Evolutionary conservation across 176 grass and related monocot species (phyloP), one percentile per base, ranked within the genome.

Genomic region (Eleusine indica): DNA sequence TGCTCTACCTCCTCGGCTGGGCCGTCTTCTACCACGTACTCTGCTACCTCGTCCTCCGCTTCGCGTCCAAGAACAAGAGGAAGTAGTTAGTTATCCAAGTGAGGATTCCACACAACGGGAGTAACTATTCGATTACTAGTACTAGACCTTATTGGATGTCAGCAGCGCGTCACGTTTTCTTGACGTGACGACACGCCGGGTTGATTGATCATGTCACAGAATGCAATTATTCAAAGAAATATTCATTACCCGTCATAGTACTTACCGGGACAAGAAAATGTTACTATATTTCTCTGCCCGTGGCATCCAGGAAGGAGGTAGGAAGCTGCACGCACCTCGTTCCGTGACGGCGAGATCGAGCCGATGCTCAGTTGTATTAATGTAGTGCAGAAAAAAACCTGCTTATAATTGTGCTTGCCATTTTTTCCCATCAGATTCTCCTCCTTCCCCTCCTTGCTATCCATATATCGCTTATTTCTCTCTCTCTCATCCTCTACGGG

Each of bases 61-160:
- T 91, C 58, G 89, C 86, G 46, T 94, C 89, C 68, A 89, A 89
- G 86, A 94, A 94, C 81, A 86, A 91, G 84, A 84, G 92, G 32
- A 35, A 35, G 32, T 35, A 35, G 32, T n/a, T n/a, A n/a, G n/a
- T n/a, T 35, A 35, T 35, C 32, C 32, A 35, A 35, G 32, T 35
- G 43, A 46, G 43, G 43, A 7, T 46, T 9, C 43, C 2, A 43
- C 4, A 9, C 43, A 9, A 7, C 43, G 1, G 7, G 43, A 46
- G 7, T 46, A 68, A 48, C 5, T 35, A 49, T 49, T 79, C 63
- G 5, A 37, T 22, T n/a, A 25, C 11, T 18, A 52, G 12, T 22
- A 15, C 18, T 18, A 51, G 19, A 63, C n/a, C 3, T 9, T 53
- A 53, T 53, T 53, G 51, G 51, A 17, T 17, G 14, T 5, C 51